phyloP scores from a whole-genome alignment of 73 alveolate genomes.

The Paramecium sexaurelia region DNA sequence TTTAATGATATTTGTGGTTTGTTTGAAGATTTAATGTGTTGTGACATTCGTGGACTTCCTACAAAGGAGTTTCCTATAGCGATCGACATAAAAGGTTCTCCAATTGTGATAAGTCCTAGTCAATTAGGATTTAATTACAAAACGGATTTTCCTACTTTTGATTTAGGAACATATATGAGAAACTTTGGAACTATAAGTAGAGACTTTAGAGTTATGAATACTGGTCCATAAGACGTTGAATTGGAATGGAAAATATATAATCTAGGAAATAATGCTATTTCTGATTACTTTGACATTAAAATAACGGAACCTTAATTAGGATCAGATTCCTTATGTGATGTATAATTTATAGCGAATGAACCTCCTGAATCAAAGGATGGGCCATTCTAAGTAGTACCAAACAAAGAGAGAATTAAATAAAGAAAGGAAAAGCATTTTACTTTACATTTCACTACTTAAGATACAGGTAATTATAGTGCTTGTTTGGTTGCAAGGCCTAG shows the following conservation, averaged over 20 bases:
- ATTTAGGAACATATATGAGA: conserved; percentile 77
- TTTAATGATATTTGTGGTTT: conserved; percentile 66
- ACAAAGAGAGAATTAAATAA: conserved; percentile 37
- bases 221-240: conserved; percentile 81
- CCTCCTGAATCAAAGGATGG: conserved; percentile 59
- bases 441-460: conserved; percentile 70
- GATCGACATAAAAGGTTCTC: conserved; percentile 69
- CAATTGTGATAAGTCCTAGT: conserved; percentile 77
- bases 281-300: conserved; percentile 54
- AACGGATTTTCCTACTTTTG: conserved; percentile 79
- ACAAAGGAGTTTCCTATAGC: conserved; percentile 58
- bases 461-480: conserved; percentile 75
- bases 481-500: conserved; percentile 76
- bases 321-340: conserved; percentile 52
- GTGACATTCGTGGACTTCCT: conserved; percentile 61
- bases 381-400: conserved; percentile 37
- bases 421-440: conserved; percentile 64
- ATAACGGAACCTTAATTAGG: conserved; percentile 62
- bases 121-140: conserved; percentile 83
- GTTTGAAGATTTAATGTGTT: conserved; percentile 46
- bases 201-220: conserved; percentile 79
- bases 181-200: conserved; percentile 72
- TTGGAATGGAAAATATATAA: conserved; percentile 80
- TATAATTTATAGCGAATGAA: conserved; percentile 50
- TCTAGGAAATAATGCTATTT: neutral